Evolutionary conservation across 352 stramenopile genomes (phyloP).

Genomic region (Phytophthora capsici): DNA sequence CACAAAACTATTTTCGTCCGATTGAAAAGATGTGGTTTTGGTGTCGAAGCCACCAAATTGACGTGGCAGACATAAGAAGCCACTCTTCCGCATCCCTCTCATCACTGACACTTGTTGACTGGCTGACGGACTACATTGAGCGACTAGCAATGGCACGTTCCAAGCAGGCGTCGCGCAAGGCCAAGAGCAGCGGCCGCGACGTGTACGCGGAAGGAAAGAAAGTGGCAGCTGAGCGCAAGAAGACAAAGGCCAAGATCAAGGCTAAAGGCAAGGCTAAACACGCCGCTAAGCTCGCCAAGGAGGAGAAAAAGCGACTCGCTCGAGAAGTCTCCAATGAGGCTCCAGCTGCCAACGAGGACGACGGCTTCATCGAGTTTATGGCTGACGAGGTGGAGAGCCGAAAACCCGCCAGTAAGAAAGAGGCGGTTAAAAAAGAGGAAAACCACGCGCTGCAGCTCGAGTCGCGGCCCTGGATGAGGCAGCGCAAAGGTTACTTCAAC

Average conservation of each 20-base stretch:
- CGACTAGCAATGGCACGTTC: slow-evolving; percentile 50
- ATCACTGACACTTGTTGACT: slow-evolving; percentile 4
- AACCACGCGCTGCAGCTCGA: slow-evolving; percentile 49
- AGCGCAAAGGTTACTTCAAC: slow-evolving; percentile 61
- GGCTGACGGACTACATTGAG: background rate
- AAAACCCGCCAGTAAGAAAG: slow-evolving; percentile 15
- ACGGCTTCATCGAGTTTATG: slow-evolving; percentile 64
- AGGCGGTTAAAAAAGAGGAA: slow-evolving; percentile 7
- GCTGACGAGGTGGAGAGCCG: slow-evolving; percentile 11
- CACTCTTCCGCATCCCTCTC: background rate
- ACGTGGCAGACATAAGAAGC: background rate
- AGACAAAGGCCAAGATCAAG: slow-evolving; percentile 65
- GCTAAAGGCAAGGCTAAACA: slow-evolving; percentile 62
- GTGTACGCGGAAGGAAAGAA: slow-evolving; percentile 42
- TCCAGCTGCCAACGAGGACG: slow-evolving; percentile 19
- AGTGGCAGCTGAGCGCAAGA: slow-evolving; percentile 47
- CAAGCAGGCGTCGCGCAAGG: slow-evolving; percentile 44
- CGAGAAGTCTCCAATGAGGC: slow-evolving; percentile 8
- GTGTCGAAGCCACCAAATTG: slow-evolving; percentile 4
- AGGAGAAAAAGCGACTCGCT: slow-evolving; percentile 48
- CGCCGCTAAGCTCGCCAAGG: slow-evolving; percentile 57
- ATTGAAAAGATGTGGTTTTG: slow-evolving; percentile 9
- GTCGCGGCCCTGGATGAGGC: slow-evolving; percentile 73
- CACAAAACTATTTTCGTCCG: slow-evolving; percentile 9
- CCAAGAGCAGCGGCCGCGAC: slow-evolving; percentile 38